A percentile compares a stretch with the other conserved stretches of the same genome.
Conservation (phyloP, 1,139 yeast genomes). For the Taphrina communis region DNA sequence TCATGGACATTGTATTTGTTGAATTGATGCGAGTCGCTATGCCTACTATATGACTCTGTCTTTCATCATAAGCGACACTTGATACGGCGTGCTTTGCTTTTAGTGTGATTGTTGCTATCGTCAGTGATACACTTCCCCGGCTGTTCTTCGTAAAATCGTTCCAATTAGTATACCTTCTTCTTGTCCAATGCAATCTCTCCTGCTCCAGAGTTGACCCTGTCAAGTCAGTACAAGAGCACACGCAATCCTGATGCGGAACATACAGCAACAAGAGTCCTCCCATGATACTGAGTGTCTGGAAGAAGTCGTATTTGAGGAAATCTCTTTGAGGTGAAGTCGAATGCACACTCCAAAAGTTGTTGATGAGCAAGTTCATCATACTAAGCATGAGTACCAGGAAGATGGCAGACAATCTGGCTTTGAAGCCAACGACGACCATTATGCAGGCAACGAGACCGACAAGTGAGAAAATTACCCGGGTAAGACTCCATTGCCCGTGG, state of each 20-base stretch:
- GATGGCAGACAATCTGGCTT: constrained; percentile 88
- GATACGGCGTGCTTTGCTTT: not conserved
- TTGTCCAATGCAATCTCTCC: constrained; percentile 93
- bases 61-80: constrained; percentile 7
- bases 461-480: constrained; percentile 68
- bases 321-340: constrained; percentile 80
- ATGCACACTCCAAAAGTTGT: constrained; percentile 78
- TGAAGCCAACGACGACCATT: constrained; percentile 88
- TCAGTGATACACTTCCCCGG: not conserved
- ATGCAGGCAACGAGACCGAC: constrained; percentile 75
- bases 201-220: constrained; percentile 85
- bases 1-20: not conserved
- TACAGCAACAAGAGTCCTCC: constrained; percentile 84
- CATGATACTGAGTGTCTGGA: constrained; percentile 91
- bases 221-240: constrained; percentile 1
- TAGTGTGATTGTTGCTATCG: not conserved
- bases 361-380: constrained; percentile 75
- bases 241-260: not conserved
- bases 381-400: constrained; percentile 74
- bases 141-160: not conserved
- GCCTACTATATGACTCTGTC: constrained; percentile 7
- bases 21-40: constrained; percentile 8
- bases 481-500: constrained; percentile 73
- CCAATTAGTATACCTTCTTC: constrained; percentile 74
- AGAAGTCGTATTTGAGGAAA: constrained; percentile 84